phyloP scores from a whole-genome alignment of 2,329 filamentous ascomycete genomes.

The Colletotrichum paranaense region DNA sequence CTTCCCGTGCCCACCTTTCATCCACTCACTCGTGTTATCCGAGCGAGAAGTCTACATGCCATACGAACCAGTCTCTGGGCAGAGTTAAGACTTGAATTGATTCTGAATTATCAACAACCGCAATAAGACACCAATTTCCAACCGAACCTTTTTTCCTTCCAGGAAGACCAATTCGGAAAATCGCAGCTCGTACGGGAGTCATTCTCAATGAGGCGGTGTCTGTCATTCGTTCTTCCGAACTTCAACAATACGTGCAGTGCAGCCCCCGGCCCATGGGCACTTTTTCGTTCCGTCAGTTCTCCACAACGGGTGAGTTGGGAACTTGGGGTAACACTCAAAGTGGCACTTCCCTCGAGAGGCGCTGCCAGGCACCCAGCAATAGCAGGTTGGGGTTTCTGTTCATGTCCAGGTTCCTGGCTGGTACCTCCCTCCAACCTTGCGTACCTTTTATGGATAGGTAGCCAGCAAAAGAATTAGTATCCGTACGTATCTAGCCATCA shows the following conservation, averaged over 20 bases:
- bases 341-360: not conserved
- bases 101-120: no score
- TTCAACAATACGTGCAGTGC: not conserved
- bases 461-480: not conserved
- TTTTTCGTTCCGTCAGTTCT: not conserved
- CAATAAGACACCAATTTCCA: no score
- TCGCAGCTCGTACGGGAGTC: not conserved
- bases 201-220: not conserved
- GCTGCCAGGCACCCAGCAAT: slow-evolving; percentile 19
- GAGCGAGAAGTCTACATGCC: no score
- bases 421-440: not conserved
- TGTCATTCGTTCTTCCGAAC: not conserved
- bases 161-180: no score
- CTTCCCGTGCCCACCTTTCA: not conserved
- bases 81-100: no score
- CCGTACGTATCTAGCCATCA: not conserved
- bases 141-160: not conserved
- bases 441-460: no score
- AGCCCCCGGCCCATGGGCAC: not conserved
- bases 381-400: not conserved
- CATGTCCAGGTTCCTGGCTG: not conserved
- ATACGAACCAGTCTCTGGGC: no score
- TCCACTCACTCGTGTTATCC: not conserved
- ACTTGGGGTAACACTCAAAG: slow-evolving; percentile 21
- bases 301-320: slow-evolving; percentile 10